These are phyloP conservation scores for Fusarium chlamydosporum DNA, from an alignment of 2,329 filamentous ascomycete genomes.

Conservation along the genomic window DNA sequence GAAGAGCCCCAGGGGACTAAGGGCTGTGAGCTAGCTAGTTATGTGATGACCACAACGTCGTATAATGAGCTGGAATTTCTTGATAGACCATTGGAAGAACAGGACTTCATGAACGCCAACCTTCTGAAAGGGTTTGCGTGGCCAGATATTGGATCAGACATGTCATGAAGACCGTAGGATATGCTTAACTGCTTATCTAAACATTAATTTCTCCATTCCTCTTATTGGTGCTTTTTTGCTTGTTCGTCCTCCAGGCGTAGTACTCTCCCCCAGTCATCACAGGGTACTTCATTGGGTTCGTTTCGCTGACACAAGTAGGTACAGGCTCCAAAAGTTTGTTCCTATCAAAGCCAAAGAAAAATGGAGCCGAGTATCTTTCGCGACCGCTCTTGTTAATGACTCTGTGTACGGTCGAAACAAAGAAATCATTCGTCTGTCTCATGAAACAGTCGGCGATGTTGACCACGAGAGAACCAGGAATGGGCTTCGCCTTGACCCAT, in stretches of 20 bases:
- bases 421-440: conserved; percentile 65
- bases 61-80: neutral
- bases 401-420: conserved; percentile 64
- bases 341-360: conserved; percentile 61
- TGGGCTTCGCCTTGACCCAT: conserved; percentile 60
- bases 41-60: neutral
- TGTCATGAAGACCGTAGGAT: too few species aligned
- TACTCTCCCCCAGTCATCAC: conserved; percentile 55
- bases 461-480: conserved; percentile 63
- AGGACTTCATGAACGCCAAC: neutral
- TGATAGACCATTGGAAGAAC: neutral
- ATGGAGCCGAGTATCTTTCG: conserved; percentile 62
- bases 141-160: neutral
- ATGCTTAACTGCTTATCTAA: neutral
- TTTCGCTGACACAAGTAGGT: conserved; percentile 52
- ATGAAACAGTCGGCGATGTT: conserved; percentile 67
- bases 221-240: conserved; percentile 3
- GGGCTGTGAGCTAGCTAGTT: neutral
- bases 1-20: neutral
- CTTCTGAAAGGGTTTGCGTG: neutral
- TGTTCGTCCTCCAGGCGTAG: conserved; percentile 54
- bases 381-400: conserved; percentile 59
- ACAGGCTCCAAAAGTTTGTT: conserved; percentile 51
- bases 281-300: conserved; percentile 54
- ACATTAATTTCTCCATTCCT: neutral